Conservation (phyloP, 2,329 filamentous ascomycete genomes). For the Phyllosticta capitalensis region DNA sequence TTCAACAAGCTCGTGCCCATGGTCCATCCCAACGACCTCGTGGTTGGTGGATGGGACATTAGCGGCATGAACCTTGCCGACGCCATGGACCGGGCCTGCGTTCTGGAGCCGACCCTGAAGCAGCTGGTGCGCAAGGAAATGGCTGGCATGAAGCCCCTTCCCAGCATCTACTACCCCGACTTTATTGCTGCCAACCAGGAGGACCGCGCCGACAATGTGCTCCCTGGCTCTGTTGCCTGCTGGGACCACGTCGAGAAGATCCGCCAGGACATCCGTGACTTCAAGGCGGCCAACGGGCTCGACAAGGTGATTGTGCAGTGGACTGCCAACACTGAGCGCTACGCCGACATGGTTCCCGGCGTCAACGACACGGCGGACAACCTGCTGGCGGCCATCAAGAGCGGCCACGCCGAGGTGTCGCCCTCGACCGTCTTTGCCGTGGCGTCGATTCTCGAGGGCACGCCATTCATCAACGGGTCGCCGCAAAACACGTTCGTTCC, state of each 20-base stretch:
- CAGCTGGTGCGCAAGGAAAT: conserved; percentile 85
- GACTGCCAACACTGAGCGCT: conserved; percentile 98
- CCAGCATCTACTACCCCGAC: conserved; percentile 96
- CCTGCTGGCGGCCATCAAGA: conserved; percentile 75
- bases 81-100: conserved; percentile 91
- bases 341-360: conserved; percentile 74
- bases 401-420: conserved; percentile 81
- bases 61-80: conserved; percentile 79
- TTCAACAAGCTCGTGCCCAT: conserved; percentile 92
- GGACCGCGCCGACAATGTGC: conserved; percentile 84
- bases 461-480: conserved; percentile 97
- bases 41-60: conserved; percentile 96
- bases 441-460: conserved; percentile 79
- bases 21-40: conserved; percentile 93
- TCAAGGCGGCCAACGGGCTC: conserved; percentile 74
- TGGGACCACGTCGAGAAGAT: conserved; percentile 86
- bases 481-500: conserved; percentile 99
- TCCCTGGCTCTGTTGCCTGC: conserved; percentile 75
- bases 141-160: conserved; percentile 76
- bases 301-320: conserved; percentile 97
- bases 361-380: conserved; percentile 97
- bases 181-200: conserved; percentile 99
- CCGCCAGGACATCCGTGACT: conserved; percentile 84
- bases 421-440: conserved; percentile 95
- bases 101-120: conserved; percentile 94